Evolutionary conservation across 805 yeast genomes (phyloP).

Genomic region (Zygotorulaspora chibaensis): DNA sequence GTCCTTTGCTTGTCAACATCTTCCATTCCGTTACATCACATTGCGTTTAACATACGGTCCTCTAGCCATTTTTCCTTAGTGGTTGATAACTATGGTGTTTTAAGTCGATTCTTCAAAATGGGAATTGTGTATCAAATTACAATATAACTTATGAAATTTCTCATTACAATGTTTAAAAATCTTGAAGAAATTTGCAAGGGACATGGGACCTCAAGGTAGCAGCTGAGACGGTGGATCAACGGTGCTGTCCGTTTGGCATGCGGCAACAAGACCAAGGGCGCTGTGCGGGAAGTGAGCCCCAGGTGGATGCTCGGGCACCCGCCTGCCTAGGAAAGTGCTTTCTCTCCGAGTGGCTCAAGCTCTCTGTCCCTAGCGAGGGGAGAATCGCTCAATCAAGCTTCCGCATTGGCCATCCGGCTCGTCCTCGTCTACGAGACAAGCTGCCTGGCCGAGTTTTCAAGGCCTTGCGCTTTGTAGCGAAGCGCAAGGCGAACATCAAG

Average conservation of each 20-base stretch:
- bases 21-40: background rate
- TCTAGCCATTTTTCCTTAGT: conserved; percentile 58
- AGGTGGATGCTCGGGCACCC: too few relatives aligned
- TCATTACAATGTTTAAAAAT: background rate
- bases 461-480: background rate
- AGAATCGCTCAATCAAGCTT: too few relatives aligned
- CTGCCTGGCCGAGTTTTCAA: too few relatives aligned
- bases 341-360: too few relatives aligned
- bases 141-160: background rate
- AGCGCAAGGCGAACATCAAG: background rate
- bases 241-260: too few relatives aligned
- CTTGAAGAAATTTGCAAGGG: conserved; percentile 5
- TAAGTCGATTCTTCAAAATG: conserved; percentile 2
- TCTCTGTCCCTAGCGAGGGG: too few relatives aligned
- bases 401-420: too few relatives aligned
- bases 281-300: too few relatives aligned
- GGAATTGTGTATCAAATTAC: background rate
- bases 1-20: background rate
- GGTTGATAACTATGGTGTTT: conserved; percentile 18
- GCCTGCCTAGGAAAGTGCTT: too few relatives aligned
- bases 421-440: too few relatives aligned
- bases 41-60: conserved; percentile 55
- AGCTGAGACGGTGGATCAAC: background rate
- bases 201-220: background rate
- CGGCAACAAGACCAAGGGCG: background rate